phyloP scores from a whole-genome alignment of 1,284 basidiomycete species.

The Ceratobasidium sp. region DNA sequence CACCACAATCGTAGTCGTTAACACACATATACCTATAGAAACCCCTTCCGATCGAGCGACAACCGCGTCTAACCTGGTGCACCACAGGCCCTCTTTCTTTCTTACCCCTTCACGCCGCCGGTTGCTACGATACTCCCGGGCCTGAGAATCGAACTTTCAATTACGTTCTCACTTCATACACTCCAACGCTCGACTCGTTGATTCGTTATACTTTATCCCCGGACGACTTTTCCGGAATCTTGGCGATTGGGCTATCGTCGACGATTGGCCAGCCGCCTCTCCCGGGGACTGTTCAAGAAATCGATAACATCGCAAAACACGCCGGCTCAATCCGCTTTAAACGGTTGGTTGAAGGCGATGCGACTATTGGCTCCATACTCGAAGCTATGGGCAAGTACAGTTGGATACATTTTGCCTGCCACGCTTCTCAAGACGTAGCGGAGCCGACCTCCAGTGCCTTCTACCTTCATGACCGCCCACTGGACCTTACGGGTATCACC shows the following conservation, averaged over 20 bases:
- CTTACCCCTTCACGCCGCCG: neutral
- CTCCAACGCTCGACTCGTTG: neutral
- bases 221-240: neutral
- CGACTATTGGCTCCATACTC: neutral
- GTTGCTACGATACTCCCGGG: neutral
- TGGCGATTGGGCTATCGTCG: neutral
- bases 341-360: neutral
- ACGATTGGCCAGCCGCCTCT: neutral
- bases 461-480: neutral
- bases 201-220: too few relatives aligned
- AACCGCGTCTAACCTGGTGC: neutral
- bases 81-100: neutral
- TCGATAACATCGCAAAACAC: neutral
- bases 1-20: too few relatives aligned
- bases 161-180: neutral
- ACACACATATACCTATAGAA: neutral
- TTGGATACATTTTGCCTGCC: conserved; percentile 2
- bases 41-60: neutral
- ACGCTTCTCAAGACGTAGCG: too few relatives aligned
- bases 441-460: neutral
- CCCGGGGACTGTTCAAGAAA: neutral
- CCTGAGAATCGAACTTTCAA: neutral
- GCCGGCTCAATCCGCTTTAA: neutral
- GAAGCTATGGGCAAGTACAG: neutral
- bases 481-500: neutral